Base-by-base conservation (phyloP, 2,329 filamentous ascomycete species). In the Talaromyces sp. region DNA sequence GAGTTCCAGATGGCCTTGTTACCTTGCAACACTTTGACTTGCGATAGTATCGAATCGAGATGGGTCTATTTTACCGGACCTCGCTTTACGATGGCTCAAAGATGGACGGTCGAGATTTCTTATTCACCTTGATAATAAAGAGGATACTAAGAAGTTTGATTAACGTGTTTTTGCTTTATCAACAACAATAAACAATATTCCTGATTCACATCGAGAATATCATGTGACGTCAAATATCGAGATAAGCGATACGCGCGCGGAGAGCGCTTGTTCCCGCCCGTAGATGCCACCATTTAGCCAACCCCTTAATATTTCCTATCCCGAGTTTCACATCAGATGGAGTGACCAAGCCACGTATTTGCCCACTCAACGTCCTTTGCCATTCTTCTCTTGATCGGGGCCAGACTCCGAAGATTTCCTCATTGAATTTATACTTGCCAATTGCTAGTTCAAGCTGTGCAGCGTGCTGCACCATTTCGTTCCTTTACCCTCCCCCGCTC, bases 201-300 rank as follows among this genome's bases (percentile, higher is more conserved):
- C 3, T 46, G 11, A 8, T 25, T 50, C 23, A 31, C 7, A n/a
- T 50, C 14, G 5, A 37, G n/a, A n/a, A 18, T 12, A 57, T 57
- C 54, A 57, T 57, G 54, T 57, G 54, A 57, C 35, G 37, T 57
- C 60, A 62, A 54, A 57, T 39, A n/a, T 21, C 14, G 8, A 23
- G 52, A 57, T 57, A 57, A 33, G 42, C 18, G 18, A 54, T 39
- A 61, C 58, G 56, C 64, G 68, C 74, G 73, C 74, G 73, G 73
- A 72, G 70, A 69, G 74, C 74, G 74, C 72, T 72, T 75, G 71
- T 71, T 71, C 71, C 61, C 64, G 62, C 52, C 28, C 40, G 50
- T 52, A 62, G 18, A 54, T 61, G 59, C 59, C 50, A 61, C 42
- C 46, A 28, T 52, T 52, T 46, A 50, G 14, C 42, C 40, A 52